These are phyloP conservation scores for Corymbia calophylla DNA, from an alignment of 441 rosid species.

Conservation along the genomic window DNA sequence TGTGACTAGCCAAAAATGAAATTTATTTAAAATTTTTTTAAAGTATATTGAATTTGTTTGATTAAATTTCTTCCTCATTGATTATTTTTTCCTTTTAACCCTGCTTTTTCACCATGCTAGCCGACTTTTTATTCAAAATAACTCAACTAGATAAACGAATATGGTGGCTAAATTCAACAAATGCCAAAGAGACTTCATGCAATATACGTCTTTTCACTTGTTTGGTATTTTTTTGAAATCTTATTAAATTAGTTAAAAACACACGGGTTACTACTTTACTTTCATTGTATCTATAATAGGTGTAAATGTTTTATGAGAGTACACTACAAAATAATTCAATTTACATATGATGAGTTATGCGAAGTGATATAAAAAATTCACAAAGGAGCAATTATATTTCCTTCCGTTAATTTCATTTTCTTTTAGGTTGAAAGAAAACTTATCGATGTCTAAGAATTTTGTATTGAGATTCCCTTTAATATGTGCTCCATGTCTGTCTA, in stretches of 20 bases:
- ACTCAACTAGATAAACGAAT: not conserved
- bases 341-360: not conserved
- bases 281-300: not conserved
- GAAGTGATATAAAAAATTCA: not conserved
- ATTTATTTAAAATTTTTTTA: not conserved
- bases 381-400: not conserved
- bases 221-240: too few relatives aligned
- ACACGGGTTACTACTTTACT: fast-evolving
- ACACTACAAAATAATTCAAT: not conserved
- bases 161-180: not conserved
- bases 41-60: not conserved
- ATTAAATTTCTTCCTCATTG: fast-evolving
- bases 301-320: not conserved
- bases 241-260: not conserved
- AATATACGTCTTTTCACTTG: not conserved
- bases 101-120: not conserved
- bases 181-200: not conserved
- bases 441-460: not conserved
- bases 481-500: not conserved
- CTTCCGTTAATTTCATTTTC: not conserved
- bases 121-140: not conserved
- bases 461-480: not conserved
- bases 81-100: not conserved
- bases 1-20: not conserved
- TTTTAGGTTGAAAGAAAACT: not conserved